phyloP scores from a whole-genome alignment of 2,329 filamentous ascomycete genomes.

The Aschersonia sp. region DNA sequence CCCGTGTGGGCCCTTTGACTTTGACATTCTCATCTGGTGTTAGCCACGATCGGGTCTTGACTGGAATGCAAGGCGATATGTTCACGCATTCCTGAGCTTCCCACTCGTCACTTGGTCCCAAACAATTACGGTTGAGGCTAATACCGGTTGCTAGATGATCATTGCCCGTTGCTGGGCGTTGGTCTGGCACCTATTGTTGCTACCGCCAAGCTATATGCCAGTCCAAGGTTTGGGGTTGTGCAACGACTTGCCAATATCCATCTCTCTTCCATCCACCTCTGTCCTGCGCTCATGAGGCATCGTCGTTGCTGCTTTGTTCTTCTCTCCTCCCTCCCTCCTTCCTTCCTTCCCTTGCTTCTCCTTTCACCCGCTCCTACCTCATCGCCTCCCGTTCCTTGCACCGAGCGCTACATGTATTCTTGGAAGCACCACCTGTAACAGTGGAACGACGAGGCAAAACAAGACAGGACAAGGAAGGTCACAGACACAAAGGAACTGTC shows the following conservation, averaged over 20 bases:
- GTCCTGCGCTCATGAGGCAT: not conserved
- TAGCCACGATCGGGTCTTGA: slow-evolving; percentile 2
- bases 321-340: not conserved
- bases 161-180: slow-evolving; percentile 5
- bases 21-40: slow-evolving; percentile 2
- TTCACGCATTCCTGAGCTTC: slow-evolving; percentile 5
- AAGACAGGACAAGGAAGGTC: not conserved
- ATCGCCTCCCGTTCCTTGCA: too few species aligned
- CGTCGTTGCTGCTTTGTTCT: not conserved
- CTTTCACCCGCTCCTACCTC: not conserved
- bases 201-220: slow-evolving; percentile 2
- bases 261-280: not conserved
- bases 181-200: slow-evolving; percentile 3
- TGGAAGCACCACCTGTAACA: too few species aligned
- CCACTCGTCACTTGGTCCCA: slow-evolving; percentile 3
- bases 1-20: not conserved
- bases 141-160: slow-evolving; percentile 6
- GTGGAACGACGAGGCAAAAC: not conserved
- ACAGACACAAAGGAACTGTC: not conserved
- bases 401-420: too few species aligned
- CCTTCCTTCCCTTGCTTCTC: not conserved
- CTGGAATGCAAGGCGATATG: slow-evolving; percentile 6
- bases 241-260: not conserved
- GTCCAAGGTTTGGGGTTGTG: slow-evolving; percentile 2
- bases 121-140: slow-evolving; percentile 3